A percentile compares a stretch with the other conserved stretches of the same genome.
phyloP scores from a whole-genome alignment of 805 yeast species.

The Ogataea paradorogensis region DNA sequence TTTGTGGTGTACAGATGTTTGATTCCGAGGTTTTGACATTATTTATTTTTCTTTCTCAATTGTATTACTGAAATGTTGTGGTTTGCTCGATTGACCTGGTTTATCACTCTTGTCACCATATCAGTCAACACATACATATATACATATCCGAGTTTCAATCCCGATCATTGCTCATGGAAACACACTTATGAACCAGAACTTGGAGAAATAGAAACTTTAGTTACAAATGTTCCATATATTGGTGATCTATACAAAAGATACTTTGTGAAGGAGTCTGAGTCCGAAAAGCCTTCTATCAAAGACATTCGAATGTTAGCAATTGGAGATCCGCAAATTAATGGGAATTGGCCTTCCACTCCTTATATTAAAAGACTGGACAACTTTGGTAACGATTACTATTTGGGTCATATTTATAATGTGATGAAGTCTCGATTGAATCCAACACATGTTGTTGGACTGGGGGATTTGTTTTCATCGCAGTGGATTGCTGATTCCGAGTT shows the following conservation, averaged over 20 bases:
- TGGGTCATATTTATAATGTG: constrained; percentile 75
- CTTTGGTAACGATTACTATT: constrained; percentile 82
- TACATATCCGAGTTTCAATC: constrained; percentile 67
- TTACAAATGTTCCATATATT: constrained; percentile 30
- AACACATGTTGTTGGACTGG: constrained; percentile 82
- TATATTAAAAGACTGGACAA: constrained; percentile 76
- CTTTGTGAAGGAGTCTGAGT: constrained; percentile 26
- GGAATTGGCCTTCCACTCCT: constrained; percentile 70
- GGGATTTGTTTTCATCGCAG: constrained; percentile 89
- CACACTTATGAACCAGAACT: constrained; percentile 21
- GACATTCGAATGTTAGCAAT: constrained; percentile 68
- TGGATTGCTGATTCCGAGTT: constrained; percentile 92
- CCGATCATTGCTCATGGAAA: constrained; percentile 63
- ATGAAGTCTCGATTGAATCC: constrained; percentile 69
- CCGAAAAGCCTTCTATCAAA: constrained; percentile 10
- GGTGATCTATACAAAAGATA: constrained; percentile 34
- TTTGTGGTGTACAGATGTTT: no score
- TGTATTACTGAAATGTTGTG: background rate
- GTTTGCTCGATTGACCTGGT: constrained; percentile 18
- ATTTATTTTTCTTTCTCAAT: no score
- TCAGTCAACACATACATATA: constrained; percentile 61
- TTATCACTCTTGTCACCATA: constrained; percentile 39
- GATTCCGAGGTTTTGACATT: background rate
- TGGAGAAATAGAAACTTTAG: constrained; percentile 17
- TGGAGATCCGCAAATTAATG: constrained; percentile 98